A percentile compares a stretch with the other conserved stretches of the same genome.
Conservation (phyloP, 2,329 filamentous ascomycete species). For the Exophiala sp. region DNA sequence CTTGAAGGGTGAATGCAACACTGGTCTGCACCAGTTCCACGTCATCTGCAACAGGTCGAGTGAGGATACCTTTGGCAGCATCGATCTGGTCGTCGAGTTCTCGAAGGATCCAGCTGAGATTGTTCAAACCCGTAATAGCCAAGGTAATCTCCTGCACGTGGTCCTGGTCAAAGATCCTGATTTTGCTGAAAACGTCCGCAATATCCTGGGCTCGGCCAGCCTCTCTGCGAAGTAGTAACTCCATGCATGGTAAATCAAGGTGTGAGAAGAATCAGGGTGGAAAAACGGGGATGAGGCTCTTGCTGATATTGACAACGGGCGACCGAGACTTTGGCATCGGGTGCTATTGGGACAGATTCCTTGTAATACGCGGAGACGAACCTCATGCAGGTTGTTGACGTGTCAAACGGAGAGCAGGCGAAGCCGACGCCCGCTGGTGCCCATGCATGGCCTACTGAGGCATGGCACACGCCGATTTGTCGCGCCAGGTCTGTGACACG, state of each 20-base stretch:
- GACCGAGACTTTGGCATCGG: conserved; percentile 6
- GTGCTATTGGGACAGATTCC: conserved; percentile 5
- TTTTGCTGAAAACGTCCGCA: conserved; percentile 46
- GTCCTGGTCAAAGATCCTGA: conserved; percentile 47
- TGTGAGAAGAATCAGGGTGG: conserved; percentile 1
- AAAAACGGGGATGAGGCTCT: conserved; percentile 17
- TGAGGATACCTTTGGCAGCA: conserved; percentile 34
- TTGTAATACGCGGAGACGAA: conserved; percentile 24
- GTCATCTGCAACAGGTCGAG: conserved; percentile 39
- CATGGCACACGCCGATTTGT: conserved; percentile 23
- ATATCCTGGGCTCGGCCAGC: conserved; percentile 50
- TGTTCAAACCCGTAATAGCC: conserved; percentile 50
- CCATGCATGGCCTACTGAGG: conserved; percentile 16
- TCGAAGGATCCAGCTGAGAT: conserved; percentile 48
- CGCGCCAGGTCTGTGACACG: conserved; percentile 6
- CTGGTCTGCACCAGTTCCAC: conserved; percentile 46
- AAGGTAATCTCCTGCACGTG: conserved; percentile 49
- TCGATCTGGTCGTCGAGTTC: conserved; percentile 43
- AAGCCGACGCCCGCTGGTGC: conserved; percentile 17
- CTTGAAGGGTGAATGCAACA: conserved; percentile 47
- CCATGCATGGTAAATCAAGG: conserved; percentile 25
- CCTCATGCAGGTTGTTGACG: conserved; percentile 27
- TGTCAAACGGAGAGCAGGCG: conserved; percentile 26
- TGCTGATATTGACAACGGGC: conserved; percentile 4
- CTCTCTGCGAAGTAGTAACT: conserved; percentile 39